Conservation (phyloP, 352 stramenopile genomes). For the Pythium volutum region DNA sequence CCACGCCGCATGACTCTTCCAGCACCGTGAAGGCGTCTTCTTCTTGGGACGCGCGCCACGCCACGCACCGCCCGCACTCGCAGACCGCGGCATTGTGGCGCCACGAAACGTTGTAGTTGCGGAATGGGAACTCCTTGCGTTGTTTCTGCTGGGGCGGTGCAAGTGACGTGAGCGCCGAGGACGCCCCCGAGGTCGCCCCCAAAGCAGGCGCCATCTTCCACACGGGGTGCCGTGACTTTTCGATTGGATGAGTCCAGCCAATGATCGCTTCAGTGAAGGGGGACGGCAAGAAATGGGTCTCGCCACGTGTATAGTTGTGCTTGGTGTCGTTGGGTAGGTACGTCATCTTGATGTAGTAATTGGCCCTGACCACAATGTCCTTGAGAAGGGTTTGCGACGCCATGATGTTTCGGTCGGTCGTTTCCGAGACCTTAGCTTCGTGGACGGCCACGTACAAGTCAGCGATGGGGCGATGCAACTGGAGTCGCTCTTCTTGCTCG, state of each 20-base stretch:
- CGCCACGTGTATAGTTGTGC: constrained; percentile 32
- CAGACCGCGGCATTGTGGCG: constrained; percentile 48
- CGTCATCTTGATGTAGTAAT: constrained; percentile 72
- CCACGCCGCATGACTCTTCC: constrained; percentile 44
- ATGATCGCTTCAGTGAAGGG: constrained; percentile 61
- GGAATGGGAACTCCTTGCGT: constrained; percentile 61
- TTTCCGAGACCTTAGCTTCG: constrained; percentile 54
- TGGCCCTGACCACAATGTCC: constrained; percentile 57
- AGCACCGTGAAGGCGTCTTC: constrained; percentile 20
- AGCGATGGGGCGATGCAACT: constrained; percentile 71
- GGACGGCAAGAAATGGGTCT: constrained; percentile 66
- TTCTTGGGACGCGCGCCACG: constrained; percentile 22
- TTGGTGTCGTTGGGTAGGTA: constrained; percentile 79
- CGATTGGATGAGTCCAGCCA: constrained; percentile 70
- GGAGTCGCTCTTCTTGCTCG: constrained; percentile 66
- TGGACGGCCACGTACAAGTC: constrained; percentile 70
- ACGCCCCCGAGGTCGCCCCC: not conserved
- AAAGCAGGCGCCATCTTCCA: constrained; percentile 52
- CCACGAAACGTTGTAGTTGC: constrained; percentile 83
- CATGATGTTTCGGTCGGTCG: constrained; percentile 52
- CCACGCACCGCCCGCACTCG: constrained; percentile 45
- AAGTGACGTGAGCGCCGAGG: constrained; percentile 3
- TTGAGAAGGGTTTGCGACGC: constrained; percentile 62
- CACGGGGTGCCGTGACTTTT: constrained; percentile 45
- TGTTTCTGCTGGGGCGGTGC: constrained; percentile 38